Conservation (phyloP, 352 stramenopile species). For the Phytophthora niederhauseri region DNA sequence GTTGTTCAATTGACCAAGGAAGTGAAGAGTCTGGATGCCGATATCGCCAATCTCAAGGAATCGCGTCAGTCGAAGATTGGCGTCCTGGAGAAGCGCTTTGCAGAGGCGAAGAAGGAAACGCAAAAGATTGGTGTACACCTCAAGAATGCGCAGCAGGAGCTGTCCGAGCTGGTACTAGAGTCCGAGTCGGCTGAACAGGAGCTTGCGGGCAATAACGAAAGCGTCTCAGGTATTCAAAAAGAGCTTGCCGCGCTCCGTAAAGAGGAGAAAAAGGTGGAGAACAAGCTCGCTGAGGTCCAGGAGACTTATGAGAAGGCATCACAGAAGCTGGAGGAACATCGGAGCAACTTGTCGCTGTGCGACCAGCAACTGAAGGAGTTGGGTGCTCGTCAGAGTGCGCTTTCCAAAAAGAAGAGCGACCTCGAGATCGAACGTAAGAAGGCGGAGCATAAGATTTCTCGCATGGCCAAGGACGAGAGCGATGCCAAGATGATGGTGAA, state of each 20-base stretch:
- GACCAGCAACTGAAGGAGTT: constrained; percentile 94
- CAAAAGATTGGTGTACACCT: constrained; percentile 64
- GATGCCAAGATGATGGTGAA: constrained; percentile 91
- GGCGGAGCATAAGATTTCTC: constrained; percentile 92
- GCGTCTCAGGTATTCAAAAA: constrained; percentile 53
- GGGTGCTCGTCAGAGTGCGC: constrained; percentile 69
- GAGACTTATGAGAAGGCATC: constrained; percentile 63
- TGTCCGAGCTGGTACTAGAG: constrained; percentile 78
- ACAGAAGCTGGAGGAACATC: constrained; percentile 68
- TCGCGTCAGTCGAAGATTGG: constrained; percentile 84
- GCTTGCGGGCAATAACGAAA: constrained; percentile 64
- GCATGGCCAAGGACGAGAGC: constrained; percentile 93
- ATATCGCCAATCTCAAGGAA: constrained; percentile 86
- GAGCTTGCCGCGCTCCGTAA: constrained; percentile 66
- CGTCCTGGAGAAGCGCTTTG: constrained; percentile 76
- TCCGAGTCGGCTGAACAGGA: constrained; percentile 75
- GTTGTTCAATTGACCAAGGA: constrained; percentile 83
- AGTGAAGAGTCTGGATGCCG: constrained; percentile 68
- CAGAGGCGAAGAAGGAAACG: constrained; percentile 75
- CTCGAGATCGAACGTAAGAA: constrained; percentile 96
- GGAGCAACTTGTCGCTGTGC: constrained; percentile 79
- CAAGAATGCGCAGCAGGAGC: constrained; percentile 69
- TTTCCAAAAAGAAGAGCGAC: constrained; percentile 89
- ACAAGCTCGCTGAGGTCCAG: constrained; percentile 72
- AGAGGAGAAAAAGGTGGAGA: constrained; percentile 72